These are phyloP conservation scores for Strobilomyces echinocephalus DNA, from an alignment of 768 basidiomycete species.

Conservation along the genomic window DNA sequence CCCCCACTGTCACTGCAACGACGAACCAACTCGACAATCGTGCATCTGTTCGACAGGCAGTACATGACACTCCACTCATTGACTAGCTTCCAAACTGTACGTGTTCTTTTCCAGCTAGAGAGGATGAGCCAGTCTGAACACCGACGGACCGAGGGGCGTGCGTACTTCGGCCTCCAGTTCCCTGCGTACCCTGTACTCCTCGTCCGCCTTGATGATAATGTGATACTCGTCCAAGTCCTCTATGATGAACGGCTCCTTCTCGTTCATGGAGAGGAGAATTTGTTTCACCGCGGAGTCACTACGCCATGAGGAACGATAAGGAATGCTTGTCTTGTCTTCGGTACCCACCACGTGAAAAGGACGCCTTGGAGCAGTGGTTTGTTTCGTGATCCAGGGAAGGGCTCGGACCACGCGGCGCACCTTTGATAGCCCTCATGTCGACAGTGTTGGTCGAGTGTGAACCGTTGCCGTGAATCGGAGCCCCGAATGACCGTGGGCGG, in stretches of 20 bases:
- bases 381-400: constrained; percentile 1
- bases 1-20: too few relatives aligned
- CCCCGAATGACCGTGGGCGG: too few relatives aligned
- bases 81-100: constrained; percentile 56
- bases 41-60: too few relatives aligned
- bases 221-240: constrained; percentile 84
- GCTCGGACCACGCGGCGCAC: constrained; percentile 28
- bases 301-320: neutral
- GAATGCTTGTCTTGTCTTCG: neutral
- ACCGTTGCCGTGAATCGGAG: neutral
- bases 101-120: constrained; percentile 80
- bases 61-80: constrained; percentile 7
- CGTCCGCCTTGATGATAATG: constrained; percentile 77
- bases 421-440: constrained; percentile 62
- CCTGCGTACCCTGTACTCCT: constrained; percentile 66
- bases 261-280: constrained; percentile 78
- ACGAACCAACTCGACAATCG: too few relatives aligned
- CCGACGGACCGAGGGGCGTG: neutral
- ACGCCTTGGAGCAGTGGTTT: constrained; percentile 40
- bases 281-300: constrained; percentile 91
- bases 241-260: constrained; percentile 75
- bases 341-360: constrained; percentile 59
- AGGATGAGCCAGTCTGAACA: neutral
- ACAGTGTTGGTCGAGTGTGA: neutral
- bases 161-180: constrained; percentile 73